Evolutionary conservation across 129 eudicot species (phyloP), one percentile per base, ranked within the genome.

Genomic region (Helianthus tuberosus): DNA sequence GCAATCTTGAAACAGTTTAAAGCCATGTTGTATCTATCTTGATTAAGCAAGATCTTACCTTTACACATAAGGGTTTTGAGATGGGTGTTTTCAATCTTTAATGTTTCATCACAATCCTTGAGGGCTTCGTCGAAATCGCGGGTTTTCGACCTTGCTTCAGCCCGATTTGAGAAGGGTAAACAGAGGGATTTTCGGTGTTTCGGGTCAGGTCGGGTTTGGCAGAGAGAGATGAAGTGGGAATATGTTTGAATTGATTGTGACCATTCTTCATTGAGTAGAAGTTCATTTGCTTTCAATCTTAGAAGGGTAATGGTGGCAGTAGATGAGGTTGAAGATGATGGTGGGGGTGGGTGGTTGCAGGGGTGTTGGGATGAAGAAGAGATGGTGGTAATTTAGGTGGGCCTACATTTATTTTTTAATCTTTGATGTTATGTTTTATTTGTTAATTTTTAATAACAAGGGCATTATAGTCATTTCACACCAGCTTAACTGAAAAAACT

Each of bases 201-300:
- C n/a, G 78, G 80, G 68, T 87, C 80, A 50, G 79, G 51, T 49
- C 54, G 58, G 53, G 47, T 77, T 12, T 86, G 89, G 78, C 88
- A 88, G 43, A 88, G 85, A 20, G 91, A 84, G 62, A 94, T 90
- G 80, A 82, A 76, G 4, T 88, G 87, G 64, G 96, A 32, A 76
- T 90, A 93, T 23, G 82, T 80, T 80, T 90, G 80, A 11, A 94
- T 87, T 76, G 98, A 83, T 17, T 83, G 91, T 25, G 57, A 77
- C 91, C 91, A 94, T 79, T 94, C 93, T 85, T 94, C 93, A 86
- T 89, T 79, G 1, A 88, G 83, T 23, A 94, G 96, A 71, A 84
- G 79, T 67, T 90, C 96, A 14, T 89, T 88, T 83, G 97, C 98
- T 86, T 85, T 90, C 57, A 91, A 80, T 88, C 98, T 85, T 29